phyloP scores from a whole-genome alignment of 257 asterid genomes.

The Solanum tarijense region DNA sequence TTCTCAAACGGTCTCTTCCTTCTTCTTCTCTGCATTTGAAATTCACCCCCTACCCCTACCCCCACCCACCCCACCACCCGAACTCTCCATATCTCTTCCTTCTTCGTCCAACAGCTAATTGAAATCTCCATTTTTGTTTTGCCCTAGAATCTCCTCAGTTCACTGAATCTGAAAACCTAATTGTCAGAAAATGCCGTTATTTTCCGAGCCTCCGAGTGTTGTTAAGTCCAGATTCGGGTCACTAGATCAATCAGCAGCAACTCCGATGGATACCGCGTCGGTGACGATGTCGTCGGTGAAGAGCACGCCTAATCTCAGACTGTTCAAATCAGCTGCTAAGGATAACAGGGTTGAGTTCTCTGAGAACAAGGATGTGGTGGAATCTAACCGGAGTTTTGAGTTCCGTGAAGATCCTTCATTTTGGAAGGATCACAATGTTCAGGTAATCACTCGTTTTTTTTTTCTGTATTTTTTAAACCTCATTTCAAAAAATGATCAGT shows the following conservation, averaged over 20 bases:
- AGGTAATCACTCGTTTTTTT: constrained; percentile 27
- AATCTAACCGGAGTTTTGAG: constrained; percentile 40
- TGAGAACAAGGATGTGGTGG: constrained; percentile 24
- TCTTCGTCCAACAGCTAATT: not conserved
- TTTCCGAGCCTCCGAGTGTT: constrained; percentile 52
- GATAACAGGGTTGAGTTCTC: constrained; percentile 9
- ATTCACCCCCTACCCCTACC: not conserved
- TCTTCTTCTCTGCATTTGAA: not conserved
- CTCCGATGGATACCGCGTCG: constrained; percentile 20
- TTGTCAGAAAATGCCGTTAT: constrained; percentile 34
- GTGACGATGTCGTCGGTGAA: constrained; percentile 20
- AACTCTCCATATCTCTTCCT: not conserved
- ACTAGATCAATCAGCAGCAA: constrained; percentile 14
- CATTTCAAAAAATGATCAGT: not conserved
- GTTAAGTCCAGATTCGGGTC: constrained; percentile 48
- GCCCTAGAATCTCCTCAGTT: not conserved
- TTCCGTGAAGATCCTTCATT: constrained; percentile 52
- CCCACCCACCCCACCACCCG: not conserved
- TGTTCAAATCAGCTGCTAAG: constrained; percentile 36
- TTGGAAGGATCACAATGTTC: constrained; percentile 87
- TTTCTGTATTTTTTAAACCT: not conserved
- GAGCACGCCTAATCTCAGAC: constrained; percentile 52
- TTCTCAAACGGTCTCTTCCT: not conserved
- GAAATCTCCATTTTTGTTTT: not conserved
- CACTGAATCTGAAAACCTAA: not conserved